Base-by-base conservation (phyloP, 768 basidiomycete genomes). In the Lactarius deliciosus region DNA sequence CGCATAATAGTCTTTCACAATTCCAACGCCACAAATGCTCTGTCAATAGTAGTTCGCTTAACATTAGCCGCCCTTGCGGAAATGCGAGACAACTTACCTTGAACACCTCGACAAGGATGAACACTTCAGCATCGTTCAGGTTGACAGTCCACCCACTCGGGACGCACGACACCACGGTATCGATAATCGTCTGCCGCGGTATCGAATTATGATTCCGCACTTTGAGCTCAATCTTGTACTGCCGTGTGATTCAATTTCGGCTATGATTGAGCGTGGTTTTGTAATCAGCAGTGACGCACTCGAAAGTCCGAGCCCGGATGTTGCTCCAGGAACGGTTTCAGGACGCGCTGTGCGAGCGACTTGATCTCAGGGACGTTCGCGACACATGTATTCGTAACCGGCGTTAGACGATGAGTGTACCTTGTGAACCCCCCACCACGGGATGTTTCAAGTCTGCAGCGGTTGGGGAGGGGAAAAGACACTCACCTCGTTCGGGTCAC, bases 201-300 rank as follows among this genome's bases (percentile, higher is more conserved):
- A 94, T 74, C 6, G 85, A 87, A n/a, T 81, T 88, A 69, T 94
- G 92, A 73, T 93, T 92, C 50, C 92, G 84, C 36, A 88, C 76
- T 59, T 87, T 82, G 59, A 91, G 72, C 71, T 94, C 91, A 43
- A 94, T 85, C 75, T 93, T 93, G 78, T 91, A 94, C 92, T 94
- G 66, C 50, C 3, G 11, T n/a, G 16, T 18, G 10, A 57, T 2
- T 13, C 5, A n/a, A 47, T 50, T 0, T 50, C 22, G 22, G 47
- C 22, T 6, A 53, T 53, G 10, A n/a, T 9, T n/a, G 16, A 18
- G 41, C 16, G 40, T 5, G 1, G 1, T 32, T 61, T 1, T 40
- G 6, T 18, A 13, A 15, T 16, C 18, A 22, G 25, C 15, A n/a
- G 30, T 53, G 47, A 73, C 80, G 62, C 74, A 86, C 89, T 58